A percentile compares a stretch with the other conserved stretches of the same genome.
Conservation (phyloP, 768 basidiomycete species). For the Mycena olivaceomarginata region DNA sequence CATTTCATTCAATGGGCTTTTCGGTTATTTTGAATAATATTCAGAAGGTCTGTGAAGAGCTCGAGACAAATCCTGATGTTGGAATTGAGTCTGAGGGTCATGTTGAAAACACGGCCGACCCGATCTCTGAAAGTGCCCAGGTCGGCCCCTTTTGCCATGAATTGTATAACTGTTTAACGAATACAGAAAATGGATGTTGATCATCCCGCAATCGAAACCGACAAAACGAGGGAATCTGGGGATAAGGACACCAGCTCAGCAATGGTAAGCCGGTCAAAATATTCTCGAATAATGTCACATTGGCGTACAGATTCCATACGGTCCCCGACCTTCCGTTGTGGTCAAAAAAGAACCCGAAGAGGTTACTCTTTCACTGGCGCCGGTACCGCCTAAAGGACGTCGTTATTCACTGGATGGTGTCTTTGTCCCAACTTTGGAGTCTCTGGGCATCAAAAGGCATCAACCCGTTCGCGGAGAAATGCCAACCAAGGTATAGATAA, state of each 20-base stretch:
- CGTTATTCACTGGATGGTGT: conserved; percentile 8
- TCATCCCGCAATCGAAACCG: neutral
- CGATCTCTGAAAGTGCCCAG: neutral
- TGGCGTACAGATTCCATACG: neutral
- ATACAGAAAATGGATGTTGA: neutral
- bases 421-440: neutral
- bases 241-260: neutral
- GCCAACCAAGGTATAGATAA: neutral
- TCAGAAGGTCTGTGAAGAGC: neutral
- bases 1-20: neutral
- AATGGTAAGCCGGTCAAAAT: neutral
- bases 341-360: conserved; percentile 18
- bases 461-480: neutral
- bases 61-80: neutral
- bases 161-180: neutral
- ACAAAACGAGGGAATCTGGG: neutral
- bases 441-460: neutral
- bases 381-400: neutral
- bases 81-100: neutral
- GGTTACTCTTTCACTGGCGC: neutral
- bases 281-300: neutral
- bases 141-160: neutral
- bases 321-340: neutral
- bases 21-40: neutral
- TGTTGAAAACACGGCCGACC: neutral